Base-by-base conservation (phyloP, 2,329 filamentous ascomycete genomes). In the Botryotinia narcissicola region DNA sequence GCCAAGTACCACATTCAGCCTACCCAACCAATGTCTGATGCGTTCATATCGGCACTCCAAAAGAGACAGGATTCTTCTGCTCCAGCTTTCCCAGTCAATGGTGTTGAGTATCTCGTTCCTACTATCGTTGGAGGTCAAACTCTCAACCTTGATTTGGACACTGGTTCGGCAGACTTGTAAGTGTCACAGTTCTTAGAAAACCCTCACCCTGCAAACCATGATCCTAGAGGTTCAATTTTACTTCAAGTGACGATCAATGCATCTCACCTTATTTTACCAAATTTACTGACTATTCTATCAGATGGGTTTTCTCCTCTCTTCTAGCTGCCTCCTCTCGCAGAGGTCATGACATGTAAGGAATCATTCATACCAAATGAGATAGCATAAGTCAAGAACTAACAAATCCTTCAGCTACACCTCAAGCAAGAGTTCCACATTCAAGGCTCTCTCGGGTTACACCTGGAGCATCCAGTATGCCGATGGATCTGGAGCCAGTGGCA, bases 401-500 rank as follows among this genome's bases (percentile, higher is more conserved):
- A 22, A 76, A 5, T 78, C 78, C 70, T 57, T 73, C 42, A 62
- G 76, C 62, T 81, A 76, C 67, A 77, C 71, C 62, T 75, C 80
- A 14, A 74, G 76, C 69, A 73, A 75, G 37, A 78, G 77, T 71
- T 74, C 60, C 20, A 80, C 78, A 29, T 81, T 74, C 77, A 74
- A 78, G 51, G 29, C 70, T 14, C 68, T 80, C 44, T 72, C 74
- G 0, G 78, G 79, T 14, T 78, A 77, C 54, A 78, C 77, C 9
- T 80, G 81, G 81, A 60, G 73, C 1, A 81, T 81, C 44, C 8
- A 37, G 4, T 82, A 82, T 63, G 79, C 69, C 5, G 83, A 84
- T 83, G 82, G 80, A 16, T 79, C 77, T 25, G 80, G 78, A 60
- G 82, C 81, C 20, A 78, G 76, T 35, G 81, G 81, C 14, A 75